Base-by-base conservation (phyloP, 129 eudicot genomes). In the Gnaphalium uliginosum region DNA sequence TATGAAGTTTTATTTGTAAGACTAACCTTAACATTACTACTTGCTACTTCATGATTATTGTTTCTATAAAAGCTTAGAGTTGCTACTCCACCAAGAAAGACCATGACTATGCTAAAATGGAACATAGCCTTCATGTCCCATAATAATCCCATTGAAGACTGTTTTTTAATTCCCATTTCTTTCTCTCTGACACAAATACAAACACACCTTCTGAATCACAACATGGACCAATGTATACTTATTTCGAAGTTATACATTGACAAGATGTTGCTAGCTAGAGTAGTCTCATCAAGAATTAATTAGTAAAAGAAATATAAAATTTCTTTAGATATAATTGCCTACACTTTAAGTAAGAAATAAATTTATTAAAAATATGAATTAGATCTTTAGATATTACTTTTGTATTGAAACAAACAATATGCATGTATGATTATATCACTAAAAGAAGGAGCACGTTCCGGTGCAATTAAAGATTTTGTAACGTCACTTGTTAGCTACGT, bases 121-220 rank as follows among this genome's bases (percentile, higher is more conserved):
- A 56, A 56, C 61, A 56, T n/a, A n/a, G 61, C 6, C 61, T 56
- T 56, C 61, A 56, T 56, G 13, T 56, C 61, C 61, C 61, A 56
- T 56, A 21, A 56, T 21, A 39, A 39, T 39, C 59, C 59, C 59
- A 56, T 56, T 56, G 61, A 56, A 56, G 11, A 19, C 23, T 56
- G 61, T 4, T 21, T 56, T 14, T 56, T 56, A n/a, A n/a, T n/a
- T 8, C 61, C 61, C 61, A 56, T 56, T 3, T 2, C 25, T 56
- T 56, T 56, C 26, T 56, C 23, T 53, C 59, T 21, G 25, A 56
- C 61, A 56, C 61, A 39, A 39, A 32, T 32, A 46, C 53, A 3
- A 4, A 56, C 23, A 56, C 4, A 19, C 25, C 59, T 19, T 56
- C 8, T 56, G 1, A 22, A 22, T 22, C 23, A 19, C 22, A 22